phyloP scores from a whole-genome alignment of 371 early-diverging fungal genomes.

The Mucor mucedo region DNA sequence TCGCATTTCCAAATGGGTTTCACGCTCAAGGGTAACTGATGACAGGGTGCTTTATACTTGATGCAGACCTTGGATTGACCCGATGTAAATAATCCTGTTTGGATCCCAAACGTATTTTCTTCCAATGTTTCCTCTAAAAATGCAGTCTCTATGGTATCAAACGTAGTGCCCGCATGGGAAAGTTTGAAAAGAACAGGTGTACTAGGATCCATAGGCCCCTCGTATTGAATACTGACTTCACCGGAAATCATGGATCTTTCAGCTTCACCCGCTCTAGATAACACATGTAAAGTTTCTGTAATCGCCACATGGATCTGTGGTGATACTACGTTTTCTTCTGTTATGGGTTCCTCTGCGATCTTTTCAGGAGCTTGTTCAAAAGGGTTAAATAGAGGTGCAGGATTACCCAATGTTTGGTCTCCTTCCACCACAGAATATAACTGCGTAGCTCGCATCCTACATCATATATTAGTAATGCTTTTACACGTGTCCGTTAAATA shows the following conservation, averaged over 20 bases:
- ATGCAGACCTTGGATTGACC: conserved; percentile 31
- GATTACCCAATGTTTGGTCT: conserved; percentile 13
- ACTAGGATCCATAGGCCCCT: conserved; percentile 32
- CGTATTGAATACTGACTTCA: conserved; percentile 48
- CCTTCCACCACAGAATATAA: conserved; percentile 31
- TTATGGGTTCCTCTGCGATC: neutral
- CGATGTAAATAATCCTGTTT: conserved; percentile 36
- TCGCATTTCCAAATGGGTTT: conserved; percentile 68
- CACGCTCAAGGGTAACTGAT: conserved; percentile 40
- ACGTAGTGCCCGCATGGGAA: conserved; percentile 19
- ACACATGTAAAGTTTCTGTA: conserved; percentile 51
- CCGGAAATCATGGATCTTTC: conserved; percentile 52
- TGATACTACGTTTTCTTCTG: neutral
- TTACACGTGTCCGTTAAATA: too few relatives aligned
- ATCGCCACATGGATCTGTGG: conserved; percentile 42
- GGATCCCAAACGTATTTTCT: conserved; percentile 39
- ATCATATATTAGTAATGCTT: too few relatives aligned
- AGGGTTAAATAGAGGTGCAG: conserved; percentile 12
- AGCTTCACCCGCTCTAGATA: conserved; percentile 46
- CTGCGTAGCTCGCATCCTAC: conserved; percentile 40
- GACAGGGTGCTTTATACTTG: conserved; percentile 50
- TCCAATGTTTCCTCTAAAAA: conserved; percentile 10
- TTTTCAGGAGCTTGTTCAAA: conserved; percentile 16
- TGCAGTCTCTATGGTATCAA: too few relatives aligned
- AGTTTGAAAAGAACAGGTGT: conserved; percentile 45